Evolutionary conservation across 345 rosid species (phyloP).

Genomic region (Excoecaria cochinchinensis): DNA sequence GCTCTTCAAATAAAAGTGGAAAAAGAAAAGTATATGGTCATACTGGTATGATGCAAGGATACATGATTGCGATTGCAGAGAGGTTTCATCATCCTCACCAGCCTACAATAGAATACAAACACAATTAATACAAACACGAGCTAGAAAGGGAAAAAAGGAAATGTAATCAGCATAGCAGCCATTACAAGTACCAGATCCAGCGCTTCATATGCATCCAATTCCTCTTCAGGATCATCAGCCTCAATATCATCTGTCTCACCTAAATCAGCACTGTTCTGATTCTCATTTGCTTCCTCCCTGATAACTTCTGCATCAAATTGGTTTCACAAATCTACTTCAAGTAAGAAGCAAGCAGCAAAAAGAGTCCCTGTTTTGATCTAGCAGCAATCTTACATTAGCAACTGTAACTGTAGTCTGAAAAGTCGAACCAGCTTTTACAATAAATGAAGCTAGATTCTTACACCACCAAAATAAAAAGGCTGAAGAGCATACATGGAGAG

Average conservation of each 20-base stretch:
- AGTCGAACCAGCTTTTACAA: neutral
- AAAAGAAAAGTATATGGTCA: neutral
- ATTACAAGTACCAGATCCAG: slow-evolving; percentile 50
- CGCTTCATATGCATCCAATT: slow-evolving; percentile 56
- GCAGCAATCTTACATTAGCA: neutral
- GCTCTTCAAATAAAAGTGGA: neutral
- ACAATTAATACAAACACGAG: neutral
- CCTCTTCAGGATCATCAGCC: slow-evolving; percentile 61
- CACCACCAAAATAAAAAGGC: neutral
- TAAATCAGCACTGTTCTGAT: slow-evolving; percentile 28
- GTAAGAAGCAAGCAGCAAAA: slow-evolving; percentile 2
- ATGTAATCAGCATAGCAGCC: slow-evolving; percentile 5
- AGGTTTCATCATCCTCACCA: slow-evolving; percentile 53
- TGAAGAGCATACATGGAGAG: neutral
- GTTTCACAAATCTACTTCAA: slow-evolving; percentile 1
- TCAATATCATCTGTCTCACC: slow-evolving; percentile 54
- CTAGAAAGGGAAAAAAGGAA: neutral
- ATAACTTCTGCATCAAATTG: slow-evolving; percentile 23
- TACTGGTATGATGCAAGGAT: slow-evolving; percentile 47
- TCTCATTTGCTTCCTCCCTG: slow-evolving; percentile 42
- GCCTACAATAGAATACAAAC: slow-evolving; percentile 41
- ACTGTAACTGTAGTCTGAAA: slow-evolving; percentile 1
- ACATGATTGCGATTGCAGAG: slow-evolving; percentile 52
- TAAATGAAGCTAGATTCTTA: neutral
- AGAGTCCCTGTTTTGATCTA: neutral